phyloP scores from a whole-genome alignment of 495 filamentous ascomycete genomes.

The Podospora comata region DNA sequence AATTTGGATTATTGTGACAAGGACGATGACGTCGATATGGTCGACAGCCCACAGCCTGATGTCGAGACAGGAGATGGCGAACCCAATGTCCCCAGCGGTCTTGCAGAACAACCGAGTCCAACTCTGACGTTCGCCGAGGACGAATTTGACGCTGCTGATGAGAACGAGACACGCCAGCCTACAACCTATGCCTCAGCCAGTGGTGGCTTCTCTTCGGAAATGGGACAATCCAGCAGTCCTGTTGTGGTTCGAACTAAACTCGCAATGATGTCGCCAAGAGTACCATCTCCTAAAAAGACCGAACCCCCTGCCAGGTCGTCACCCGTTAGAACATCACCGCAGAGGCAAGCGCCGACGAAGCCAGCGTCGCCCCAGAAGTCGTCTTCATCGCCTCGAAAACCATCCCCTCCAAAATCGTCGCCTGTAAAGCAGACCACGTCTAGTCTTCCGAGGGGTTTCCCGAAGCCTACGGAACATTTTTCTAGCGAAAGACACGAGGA shows the following conservation, averaged over 20 bases:
- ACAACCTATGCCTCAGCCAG: conserved; percentile 16
- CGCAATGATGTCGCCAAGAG: conserved; percentile 26
- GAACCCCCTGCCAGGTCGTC: conserved; percentile 18
- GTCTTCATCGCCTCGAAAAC: conserved; percentile 21
- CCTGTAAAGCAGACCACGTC: conserved; percentile 8
- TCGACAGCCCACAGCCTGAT: conserved; percentile 20
- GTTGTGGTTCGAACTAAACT: conserved; percentile 15
- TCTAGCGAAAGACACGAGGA: conserved; percentile 1
- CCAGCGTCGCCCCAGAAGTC: conserved; percentile 12
- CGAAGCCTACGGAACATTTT: conserved; percentile 23
- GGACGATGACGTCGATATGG: conserved; percentile 26
- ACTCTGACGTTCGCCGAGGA: conserved; percentile 23
- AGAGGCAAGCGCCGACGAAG: conserved; percentile 12
- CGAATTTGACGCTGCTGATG: conserved; percentile 65
- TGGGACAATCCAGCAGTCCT: conserved; percentile 20
- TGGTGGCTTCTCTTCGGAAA: conserved; percentile 18
- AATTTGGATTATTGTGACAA: conserved; percentile 31
- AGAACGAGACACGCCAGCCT: conserved; percentile 44
- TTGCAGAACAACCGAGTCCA: conserved; percentile 23
- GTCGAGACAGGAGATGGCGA: conserved; percentile 21
- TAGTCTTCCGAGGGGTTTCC: conserved; percentile 16
- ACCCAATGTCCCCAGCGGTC: conserved; percentile 14
- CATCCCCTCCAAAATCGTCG: conserved; percentile 29
- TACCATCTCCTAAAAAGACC: conserved; percentile 28
- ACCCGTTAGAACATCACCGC: conserved; percentile 16